These are phyloP conservation scores for Theobroma cacao DNA, from an alignment of 345 rosid genomes.

Conservation along the genomic window DNA sequence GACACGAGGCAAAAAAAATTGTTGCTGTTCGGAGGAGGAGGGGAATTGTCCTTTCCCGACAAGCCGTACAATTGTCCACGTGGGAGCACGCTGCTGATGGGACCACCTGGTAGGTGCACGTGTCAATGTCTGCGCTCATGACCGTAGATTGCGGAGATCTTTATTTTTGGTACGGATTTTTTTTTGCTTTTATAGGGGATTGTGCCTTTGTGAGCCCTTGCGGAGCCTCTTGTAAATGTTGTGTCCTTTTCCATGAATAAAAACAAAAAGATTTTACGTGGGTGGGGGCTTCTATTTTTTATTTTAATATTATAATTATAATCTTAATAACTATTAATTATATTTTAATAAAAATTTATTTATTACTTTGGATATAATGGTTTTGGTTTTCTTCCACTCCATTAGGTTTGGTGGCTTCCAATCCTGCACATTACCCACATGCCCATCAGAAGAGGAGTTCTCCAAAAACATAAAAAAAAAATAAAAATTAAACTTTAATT, in stretches of 20 bases:
- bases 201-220: background rate
- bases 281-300: background rate
- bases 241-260: background rate
- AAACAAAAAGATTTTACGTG: background rate
- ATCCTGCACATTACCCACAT: background rate
- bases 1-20: background rate
- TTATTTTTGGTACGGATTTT: background rate
- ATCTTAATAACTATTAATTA: background rate
- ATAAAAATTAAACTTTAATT: too few species aligned
- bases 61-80: conserved; percentile 10
- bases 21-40: too few species aligned
- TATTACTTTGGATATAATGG: background rate
- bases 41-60: background rate
- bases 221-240: background rate
- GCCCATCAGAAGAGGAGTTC: too few species aligned
- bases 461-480: too few species aligned
- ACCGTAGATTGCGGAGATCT: conserved; percentile 15
- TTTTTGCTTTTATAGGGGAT: background rate
- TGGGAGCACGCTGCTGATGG: conserved; percentile 14
- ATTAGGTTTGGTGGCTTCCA: background rate
- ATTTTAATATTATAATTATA: background rate
- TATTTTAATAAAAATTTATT: background rate
- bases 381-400: background rate
- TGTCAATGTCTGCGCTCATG: background rate
- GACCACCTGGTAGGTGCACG: background rate